A percentile compares a stretch with the other conserved stretches of the same genome.
Conservation (phyloP, 2,329 filamentous ascomycete genomes). For the Trichophyton simii region DNA sequence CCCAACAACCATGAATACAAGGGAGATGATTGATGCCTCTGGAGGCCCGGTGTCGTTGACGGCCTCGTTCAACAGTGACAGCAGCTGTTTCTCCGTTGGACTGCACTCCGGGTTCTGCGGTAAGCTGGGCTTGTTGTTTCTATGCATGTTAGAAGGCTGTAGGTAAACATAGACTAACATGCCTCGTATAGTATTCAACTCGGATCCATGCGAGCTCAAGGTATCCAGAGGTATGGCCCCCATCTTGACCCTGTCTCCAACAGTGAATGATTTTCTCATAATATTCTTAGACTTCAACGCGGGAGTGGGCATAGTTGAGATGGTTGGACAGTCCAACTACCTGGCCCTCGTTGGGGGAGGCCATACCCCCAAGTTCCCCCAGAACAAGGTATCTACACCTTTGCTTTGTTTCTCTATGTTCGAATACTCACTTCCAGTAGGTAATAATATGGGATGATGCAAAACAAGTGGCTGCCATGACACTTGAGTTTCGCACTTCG, state of each 20-base stretch:
- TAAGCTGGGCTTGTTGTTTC: constrained; percentile 33
- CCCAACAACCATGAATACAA: constrained; percentile 63
- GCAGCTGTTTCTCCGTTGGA: constrained; percentile 75
- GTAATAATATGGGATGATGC: constrained; percentile 86
- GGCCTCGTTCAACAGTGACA: constrained; percentile 72
- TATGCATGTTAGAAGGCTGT: constrained; percentile 7
- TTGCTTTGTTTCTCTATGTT: neutral
- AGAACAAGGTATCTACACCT: constrained; percentile 56
- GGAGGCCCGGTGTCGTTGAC: constrained; percentile 65
- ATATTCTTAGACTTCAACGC: constrained; percentile 55
- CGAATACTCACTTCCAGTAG: constrained; percentile 15
- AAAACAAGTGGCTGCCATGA: constrained; percentile 61
- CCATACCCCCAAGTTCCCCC: constrained; percentile 68
- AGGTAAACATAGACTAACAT: constrained; percentile 11
- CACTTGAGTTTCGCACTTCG: constrained; percentile 64
- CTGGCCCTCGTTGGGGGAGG: constrained; percentile 83
- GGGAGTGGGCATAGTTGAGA: constrained; percentile 68
- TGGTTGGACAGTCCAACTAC: constrained; percentile 79
- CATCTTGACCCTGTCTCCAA: neutral
- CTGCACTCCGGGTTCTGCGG: constrained; percentile 76
- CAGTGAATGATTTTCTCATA: neutral
- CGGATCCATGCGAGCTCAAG: constrained; percentile 58
- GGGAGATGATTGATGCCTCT: constrained; percentile 69
- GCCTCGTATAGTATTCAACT: constrained; percentile 50
- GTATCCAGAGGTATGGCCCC: constrained; percentile 42